A percentile compares a stretch with the other conserved stretches of the same genome.
phyloP scores from a whole-genome alignment of 2,329 filamentous ascomycete species.

The Gaeumannomyces sp. region DNA sequence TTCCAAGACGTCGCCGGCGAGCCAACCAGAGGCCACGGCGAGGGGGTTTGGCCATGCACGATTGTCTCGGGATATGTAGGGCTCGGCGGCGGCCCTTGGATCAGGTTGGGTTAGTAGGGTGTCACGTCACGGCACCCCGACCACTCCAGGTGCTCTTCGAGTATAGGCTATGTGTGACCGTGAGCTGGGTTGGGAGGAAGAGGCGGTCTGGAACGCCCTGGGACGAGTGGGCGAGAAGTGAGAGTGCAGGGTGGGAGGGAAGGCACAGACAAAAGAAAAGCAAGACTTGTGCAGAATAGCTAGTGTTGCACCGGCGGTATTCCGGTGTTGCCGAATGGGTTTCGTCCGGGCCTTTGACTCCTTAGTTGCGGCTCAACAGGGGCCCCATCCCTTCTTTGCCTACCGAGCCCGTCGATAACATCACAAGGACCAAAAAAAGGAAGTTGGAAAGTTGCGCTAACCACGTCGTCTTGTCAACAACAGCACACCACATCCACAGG shows the following conservation, averaged over 20 bases:
- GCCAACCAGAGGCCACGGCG: no score
- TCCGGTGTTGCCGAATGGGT: neutral
- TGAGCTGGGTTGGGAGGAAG: neutral
- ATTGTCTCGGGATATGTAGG: conserved; percentile 14
- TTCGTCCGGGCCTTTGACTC: neutral
- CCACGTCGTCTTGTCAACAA: neutral
- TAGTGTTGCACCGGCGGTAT: neutral
- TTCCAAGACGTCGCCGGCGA: neutral
- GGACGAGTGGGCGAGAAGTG: neutral
- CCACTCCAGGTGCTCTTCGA: no score
- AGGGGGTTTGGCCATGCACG: conserved; percentile 5
- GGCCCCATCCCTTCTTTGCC: neutral
- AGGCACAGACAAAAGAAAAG: neutral
- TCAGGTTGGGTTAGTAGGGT: neutral
- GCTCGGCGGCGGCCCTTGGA: conserved; percentile 9
- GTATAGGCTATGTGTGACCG: neutral
- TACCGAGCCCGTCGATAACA: neutral
- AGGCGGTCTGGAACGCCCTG: neutral
- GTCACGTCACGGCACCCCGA: no score
- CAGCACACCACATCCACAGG: neutral
- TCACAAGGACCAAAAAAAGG: neutral
- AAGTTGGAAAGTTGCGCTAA: neutral
- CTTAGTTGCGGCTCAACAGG: neutral
- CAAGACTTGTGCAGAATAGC: no score
- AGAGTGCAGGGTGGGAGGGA: neutral